Percentiles rank a stretch among this genome's conserved stretches.
Conservation (phyloP, 2,329 filamentous ascomycete genomes). For the Podosphaera aphanis region DNA sequence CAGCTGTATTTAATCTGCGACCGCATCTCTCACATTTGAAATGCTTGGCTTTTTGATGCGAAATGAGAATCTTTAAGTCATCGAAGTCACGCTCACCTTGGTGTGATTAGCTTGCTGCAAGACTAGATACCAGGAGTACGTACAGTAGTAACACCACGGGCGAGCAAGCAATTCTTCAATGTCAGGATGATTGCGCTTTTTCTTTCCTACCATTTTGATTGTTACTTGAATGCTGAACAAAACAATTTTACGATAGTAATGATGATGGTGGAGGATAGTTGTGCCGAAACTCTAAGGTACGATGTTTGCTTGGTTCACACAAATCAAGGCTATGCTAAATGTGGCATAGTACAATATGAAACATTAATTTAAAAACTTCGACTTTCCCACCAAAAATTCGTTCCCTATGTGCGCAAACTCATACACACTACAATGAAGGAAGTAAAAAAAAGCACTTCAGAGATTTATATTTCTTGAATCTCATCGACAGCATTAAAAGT, state of each 20-base stretch:
- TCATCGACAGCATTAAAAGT: slow-evolving; percentile 15
- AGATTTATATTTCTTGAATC: background rate
- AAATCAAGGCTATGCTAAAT: background rate
- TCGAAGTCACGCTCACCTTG: slow-evolving; percentile 83
- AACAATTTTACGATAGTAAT: background rate
- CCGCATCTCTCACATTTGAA: slow-evolving; percentile 91
- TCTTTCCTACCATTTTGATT: slow-evolving; percentile 49
- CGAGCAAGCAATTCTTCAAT: slow-evolving; percentile 71
- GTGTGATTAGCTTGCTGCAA: slow-evolving; percentile 1
- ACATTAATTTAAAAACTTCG: too few relatives aligned
- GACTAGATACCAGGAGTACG: slow-evolving; percentile 6
- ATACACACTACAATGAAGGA: background rate
- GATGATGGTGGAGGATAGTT: background rate
- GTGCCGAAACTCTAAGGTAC: background rate
- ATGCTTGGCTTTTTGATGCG: slow-evolving; percentile 97
- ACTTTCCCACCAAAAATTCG: too few relatives aligned
- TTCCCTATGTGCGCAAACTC: too few relatives aligned
- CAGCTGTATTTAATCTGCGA: slow-evolving; percentile 74
- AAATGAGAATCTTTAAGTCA: slow-evolving; percentile 86
- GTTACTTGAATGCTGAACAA: background rate
- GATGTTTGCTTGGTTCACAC: background rate
- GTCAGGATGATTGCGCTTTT: slow-evolving; percentile 67
- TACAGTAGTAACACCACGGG: slow-evolving; percentile 96
- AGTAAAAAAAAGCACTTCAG: background rate
- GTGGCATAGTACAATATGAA: background rate